A percentile compares a stretch with the other conserved stretches of the same genome.
Conservation (phyloP, 345 rosid genomes). For the Brassica carinata region DNA sequence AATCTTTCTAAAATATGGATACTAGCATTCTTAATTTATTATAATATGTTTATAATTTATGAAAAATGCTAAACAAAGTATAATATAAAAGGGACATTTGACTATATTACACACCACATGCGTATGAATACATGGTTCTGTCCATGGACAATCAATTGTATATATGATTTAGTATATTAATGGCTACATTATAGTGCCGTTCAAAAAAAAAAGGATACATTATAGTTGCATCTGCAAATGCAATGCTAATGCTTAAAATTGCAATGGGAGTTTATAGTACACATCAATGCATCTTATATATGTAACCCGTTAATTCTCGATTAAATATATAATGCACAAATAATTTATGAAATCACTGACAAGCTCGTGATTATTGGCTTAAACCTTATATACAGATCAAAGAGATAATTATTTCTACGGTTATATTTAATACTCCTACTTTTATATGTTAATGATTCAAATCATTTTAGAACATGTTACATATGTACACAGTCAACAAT, state of each 20-base stretch:
- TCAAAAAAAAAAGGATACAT: too few relatives aligned
- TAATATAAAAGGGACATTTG: constrained; percentile 22
- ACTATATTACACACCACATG: constrained; percentile 29
- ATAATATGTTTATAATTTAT: background rate
- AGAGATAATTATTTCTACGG: background rate
- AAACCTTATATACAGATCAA: background rate
- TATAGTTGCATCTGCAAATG: background rate
- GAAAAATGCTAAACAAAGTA: background rate
- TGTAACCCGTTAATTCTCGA: background rate
- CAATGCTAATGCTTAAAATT: background rate
- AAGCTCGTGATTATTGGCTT: constrained; percentile 13
- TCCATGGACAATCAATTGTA: background rate
- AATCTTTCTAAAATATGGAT: constrained; percentile 20
- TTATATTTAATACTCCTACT: background rate
- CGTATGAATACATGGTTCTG: constrained; percentile 2
- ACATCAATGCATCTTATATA: background rate
- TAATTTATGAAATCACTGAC: background rate
- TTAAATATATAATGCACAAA: background rate
- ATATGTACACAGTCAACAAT: constrained; percentile 24
- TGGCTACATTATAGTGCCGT: background rate
- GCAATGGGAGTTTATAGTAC: background rate
- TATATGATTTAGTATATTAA: background rate
- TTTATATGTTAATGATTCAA: constrained; percentile 9
- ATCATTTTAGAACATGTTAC: constrained; percentile 32
- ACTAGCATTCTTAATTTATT: background rate